Base-by-base conservation (phyloP, 345 rosid genomes). In the Acer yangbiense region DNA sequence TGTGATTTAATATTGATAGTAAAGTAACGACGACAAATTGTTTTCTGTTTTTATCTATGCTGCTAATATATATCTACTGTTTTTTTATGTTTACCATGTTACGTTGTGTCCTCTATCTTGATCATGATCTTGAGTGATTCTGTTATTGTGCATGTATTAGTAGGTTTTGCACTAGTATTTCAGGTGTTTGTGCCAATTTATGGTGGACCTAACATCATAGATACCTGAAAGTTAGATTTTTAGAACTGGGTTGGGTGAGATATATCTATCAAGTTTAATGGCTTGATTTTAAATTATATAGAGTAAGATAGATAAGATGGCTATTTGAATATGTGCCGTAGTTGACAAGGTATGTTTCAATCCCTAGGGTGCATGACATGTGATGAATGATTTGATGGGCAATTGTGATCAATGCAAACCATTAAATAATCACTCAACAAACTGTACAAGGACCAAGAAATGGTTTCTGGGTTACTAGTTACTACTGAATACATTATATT, bases 1-100 rank as follows among this genome's bases (percentile, higher is more conserved):
- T 43, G n/a, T 72, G 74, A 80, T 66, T 71, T 66, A 70, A 71
- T 71, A 32, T 35, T 35, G 39, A 35, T 35, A 35, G 39, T n/a
- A 50, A 55, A 35, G 57, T 48, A 44, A 35, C 46, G 70, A 48
- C 3, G 39, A 50, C 39, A 67, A 67, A 17, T 29, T 58, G 63
- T 72, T 65, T 4, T 35, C 18, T 75, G 48, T 73, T 23, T 72
- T 43, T 43, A 43, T 8, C 69, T 52, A 20, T 72, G 48, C 62
- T 65, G 52, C 60, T 54, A 58, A 63, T 27, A 27, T 64, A 35
- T 35, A 35, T 35, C 43, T 35, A 74, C 27, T 12, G 46, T 43
- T 23, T 50, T 50, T 76, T 58, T 29, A 48, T 57, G 50, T 18
- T 52, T n/a, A 60, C 11, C 10, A 35, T 25, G 46, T 32, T 18